Evolutionary conservation across 2,329 filamentous ascomycete species (phyloP), one percentile per base, ranked within the genome.

Genomic region (Bisporella sp.): DNA sequence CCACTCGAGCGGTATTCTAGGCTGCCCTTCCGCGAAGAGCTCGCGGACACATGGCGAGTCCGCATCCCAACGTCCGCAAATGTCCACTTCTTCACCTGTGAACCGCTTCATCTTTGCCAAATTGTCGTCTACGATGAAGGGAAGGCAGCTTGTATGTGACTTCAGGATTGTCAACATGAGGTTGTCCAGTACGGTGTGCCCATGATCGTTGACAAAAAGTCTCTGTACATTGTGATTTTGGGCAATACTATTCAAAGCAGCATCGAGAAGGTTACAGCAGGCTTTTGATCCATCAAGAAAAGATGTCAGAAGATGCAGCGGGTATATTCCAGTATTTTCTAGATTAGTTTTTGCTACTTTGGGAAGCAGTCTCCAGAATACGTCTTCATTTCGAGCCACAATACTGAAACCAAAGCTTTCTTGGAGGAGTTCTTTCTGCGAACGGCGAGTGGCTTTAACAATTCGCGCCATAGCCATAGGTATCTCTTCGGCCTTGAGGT

Each of bases 31-130:
- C 4, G 55, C 54, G 8, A 66, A 50, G 3, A 70, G 57, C 2
- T 53, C 46, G 4, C 68, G 64, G 37, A 68, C 45, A 41, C 59
- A 65, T 3, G 59, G 54, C 1, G 69, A 69, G 47, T 72, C 67
- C 1, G 67, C 66, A 50, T 69, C 65, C 69, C 69, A 71, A 29
- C 69, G 61, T 12, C 70, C 69, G 49, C 69, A 72, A 11, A 70
- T 65, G 41, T 71, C 68, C 4, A 68, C 60, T 48, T 71, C 68
- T 54, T 70, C 66, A 9, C 67, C 70, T 6, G 57, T 21, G 47
- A 68, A 71, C 8, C 61, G 56, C n/a, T 47, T 51, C 1, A 51
- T 47, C 9, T 54, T 54, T 3, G n/a, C 51, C 12, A 68, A 59
- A 0, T 47, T 46, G 6, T 59, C 52, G 48, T 67, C 64, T 4